Evolutionary conservation across 2,329 filamentous ascomycete species (phyloP), one percentile per base, ranked within the genome.

Genomic region (Leptoxyphium fumago): DNA sequence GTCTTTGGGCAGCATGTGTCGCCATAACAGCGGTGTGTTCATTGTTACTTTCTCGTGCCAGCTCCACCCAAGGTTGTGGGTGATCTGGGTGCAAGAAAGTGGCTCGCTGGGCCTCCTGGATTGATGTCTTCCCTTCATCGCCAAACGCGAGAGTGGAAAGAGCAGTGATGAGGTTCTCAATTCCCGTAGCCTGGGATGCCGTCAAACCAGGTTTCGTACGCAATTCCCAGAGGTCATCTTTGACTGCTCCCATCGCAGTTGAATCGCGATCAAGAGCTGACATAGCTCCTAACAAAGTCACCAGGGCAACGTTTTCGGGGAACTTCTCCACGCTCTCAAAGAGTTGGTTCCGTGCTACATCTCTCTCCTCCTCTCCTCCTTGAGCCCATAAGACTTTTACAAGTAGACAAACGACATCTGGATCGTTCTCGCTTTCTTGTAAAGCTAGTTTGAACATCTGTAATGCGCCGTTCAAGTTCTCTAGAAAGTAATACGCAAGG

Each of bases 321-420:
- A 82, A 67, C 42, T 70, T 73, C 53, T 88, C 84, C 10, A 94
- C 80, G 30, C 83, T 80, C 11, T 80, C 79, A 55, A 94, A 89
- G 1, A 98, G 72, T 50, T 84, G 76, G 43, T 83, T 78, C 2
- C 86, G 75, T 13, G 89, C 88, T 48, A 83, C 78, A 41, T 80
- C 77, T 40, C 81, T 77, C 44, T 88, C 83, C 1, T 79, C 72
- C 6, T 81, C 76, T 0, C 79, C 78, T 8, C 84, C 87, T 50
- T 85, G 86, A 0, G 88, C 88, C 89, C 91, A 98, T 0, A 96
- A 72, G 0, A 96, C 84, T 62, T 96, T 86, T 0, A 88, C 84
- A 10, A 96, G 71, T 10, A 95, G 71, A 56, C 88, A 95, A 0
- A 87, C 80, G 1, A 89, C 82, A 56, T 95, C 87, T 0, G 88